Percentiles rank a stretch among this genome's conserved stretches.
These are phyloP conservation scores for Mycosphaerella sp. DNA, from an alignment of 2,329 filamentous ascomycete genomes.

Conservation along the genomic window DNA sequence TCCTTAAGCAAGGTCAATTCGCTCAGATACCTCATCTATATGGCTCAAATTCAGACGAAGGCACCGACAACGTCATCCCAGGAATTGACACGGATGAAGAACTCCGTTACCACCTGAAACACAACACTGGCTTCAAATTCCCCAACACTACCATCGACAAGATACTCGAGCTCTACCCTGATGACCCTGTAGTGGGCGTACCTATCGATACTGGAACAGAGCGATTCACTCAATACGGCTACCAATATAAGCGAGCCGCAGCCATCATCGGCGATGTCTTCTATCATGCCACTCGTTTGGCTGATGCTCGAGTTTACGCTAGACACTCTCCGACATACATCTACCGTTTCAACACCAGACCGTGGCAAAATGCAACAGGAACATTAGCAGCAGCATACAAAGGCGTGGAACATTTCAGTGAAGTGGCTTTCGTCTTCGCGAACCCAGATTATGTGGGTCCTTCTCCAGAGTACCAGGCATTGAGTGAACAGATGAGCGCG, in stretches of 20 bases:
- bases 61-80: conserved; percentile 51
- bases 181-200: conserved; percentile 46
- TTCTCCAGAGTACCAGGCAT: conserved; percentile 11
- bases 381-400: conserved; percentile 34
- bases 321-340: conserved; percentile 49
- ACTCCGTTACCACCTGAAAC: conserved; percentile 14
- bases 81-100: conserved; percentile 43
- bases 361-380: conserved; percentile 34
- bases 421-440: conserved; percentile 40
- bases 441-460: conserved; percentile 17
- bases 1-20: conserved; percentile 54
- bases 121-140: conserved; percentile 19
- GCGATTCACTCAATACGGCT: conserved; percentile 35
- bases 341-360: conserved; percentile 56
- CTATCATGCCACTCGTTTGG: conserved; percentile 52
- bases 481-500: conserved; percentile 19
- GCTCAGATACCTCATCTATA: conserved; percentile 55
- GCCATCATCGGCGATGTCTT: conserved; percentile 51
- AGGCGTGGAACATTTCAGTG: conserved; percentile 51
- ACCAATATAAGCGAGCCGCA: conserved; percentile 49
- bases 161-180: conserved; percentile 41
- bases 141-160: conserved; percentile 22
- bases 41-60: conserved; percentile 62
- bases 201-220: conserved; percentile 39
- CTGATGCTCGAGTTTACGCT: conserved; percentile 49